A percentile compares a stretch with the other conserved stretches of the same genome.
These are phyloP conservation scores for Pseudofabraea citricarpa DNA, from an alignment of 2,329 filamentous ascomycete species.

Conservation along the genomic window DNA sequence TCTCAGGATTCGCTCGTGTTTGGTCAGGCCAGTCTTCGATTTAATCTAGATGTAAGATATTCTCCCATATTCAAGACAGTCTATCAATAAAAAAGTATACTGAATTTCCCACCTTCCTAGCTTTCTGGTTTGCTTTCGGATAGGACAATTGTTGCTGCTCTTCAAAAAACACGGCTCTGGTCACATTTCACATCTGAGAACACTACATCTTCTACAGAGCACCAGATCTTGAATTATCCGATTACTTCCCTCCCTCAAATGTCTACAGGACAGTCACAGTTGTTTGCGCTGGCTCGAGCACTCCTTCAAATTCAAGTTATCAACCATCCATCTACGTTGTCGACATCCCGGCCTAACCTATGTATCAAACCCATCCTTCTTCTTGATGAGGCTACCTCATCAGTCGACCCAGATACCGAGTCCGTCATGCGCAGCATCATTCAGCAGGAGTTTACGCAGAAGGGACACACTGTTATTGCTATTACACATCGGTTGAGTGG, in stretches of 20 bases:
- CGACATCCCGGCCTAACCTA: not conserved
- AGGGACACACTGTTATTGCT: slow-evolving; percentile 25
- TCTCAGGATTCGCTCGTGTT: slow-evolving; percentile 37
- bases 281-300: slow-evolving; percentile 41
- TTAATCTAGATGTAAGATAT: slow-evolving; percentile 20
- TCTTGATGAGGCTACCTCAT: slow-evolving; percentile 37
- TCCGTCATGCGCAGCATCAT: slow-evolving; percentile 24
- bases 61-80: not conserved
- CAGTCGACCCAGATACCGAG: slow-evolving; percentile 27
- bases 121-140: slow-evolving; percentile 9
- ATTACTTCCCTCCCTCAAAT: slow-evolving; percentile 20
- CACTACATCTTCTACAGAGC: not conserved
- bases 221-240: slow-evolving; percentile 17
- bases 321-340: not conserved
- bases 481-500: slow-evolving; percentile 28
- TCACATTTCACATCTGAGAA: not conserved
- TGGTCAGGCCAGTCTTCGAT: slow-evolving; percentile 18
- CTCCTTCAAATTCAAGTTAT: slow-evolving; percentile 24
- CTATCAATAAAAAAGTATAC: not conserved
- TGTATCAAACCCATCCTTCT: slow-evolving; percentile 29
- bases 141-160: slow-evolving; percentile 3
- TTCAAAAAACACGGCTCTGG: not conserved
- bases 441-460: slow-evolving; percentile 20
- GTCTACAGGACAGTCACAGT: slow-evolving; percentile 38
- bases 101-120: not conserved